Percentiles rank a stretch among this genome's conserved stretches.
These are phyloP conservation scores for Xylariaceae sp. DNA, from an alignment of 2,329 filamentous ascomycete genomes.

Conservation along the genomic window DNA sequence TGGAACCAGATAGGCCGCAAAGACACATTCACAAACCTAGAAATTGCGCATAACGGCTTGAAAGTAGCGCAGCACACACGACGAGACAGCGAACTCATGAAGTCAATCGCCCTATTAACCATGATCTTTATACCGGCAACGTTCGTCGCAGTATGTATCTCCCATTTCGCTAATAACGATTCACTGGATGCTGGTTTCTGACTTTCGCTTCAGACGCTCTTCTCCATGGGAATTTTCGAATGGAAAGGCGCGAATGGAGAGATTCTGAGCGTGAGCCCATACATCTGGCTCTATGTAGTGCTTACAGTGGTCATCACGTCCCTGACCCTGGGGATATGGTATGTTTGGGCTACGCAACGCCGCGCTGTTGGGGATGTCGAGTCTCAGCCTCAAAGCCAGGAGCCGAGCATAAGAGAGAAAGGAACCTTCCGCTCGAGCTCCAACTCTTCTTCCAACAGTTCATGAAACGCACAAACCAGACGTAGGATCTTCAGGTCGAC, in stretches of 20 bases:
- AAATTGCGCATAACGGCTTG: constrained; percentile 35
- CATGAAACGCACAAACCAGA: too few relatives aligned
- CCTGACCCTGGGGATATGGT: constrained; percentile 31
- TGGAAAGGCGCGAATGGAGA: constrained; percentile 32
- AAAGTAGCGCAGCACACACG: constrained; percentile 35
- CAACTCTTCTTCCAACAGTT: too few relatives aligned
- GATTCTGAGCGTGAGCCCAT: constrained; percentile 32
- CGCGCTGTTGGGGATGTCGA: neutral
- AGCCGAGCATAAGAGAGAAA: too few relatives aligned
- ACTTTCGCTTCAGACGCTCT: constrained; percentile 31
- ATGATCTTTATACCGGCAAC: constrained; percentile 41
- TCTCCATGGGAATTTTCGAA: constrained; percentile 40
- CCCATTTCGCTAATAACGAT: too few relatives aligned
- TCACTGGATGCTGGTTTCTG: too few relatives aligned
- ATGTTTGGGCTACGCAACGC: constrained; percentile 9
- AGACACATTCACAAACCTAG: constrained; percentile 36
- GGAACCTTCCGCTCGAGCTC: too few relatives aligned
- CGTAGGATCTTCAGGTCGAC: too few relatives aligned
- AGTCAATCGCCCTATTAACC: constrained; percentile 39
- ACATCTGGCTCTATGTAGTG: constrained; percentile 37
- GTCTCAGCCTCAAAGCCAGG: neutral
- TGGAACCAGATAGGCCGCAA: constrained; percentile 40
- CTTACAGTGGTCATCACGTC: constrained; percentile 33
- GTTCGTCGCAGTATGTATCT: constrained; percentile 39
- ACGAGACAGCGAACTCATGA: constrained; percentile 40